Evolutionary conservation across 2,329 filamentous ascomycete species (phyloP).

Genomic region (Rhytidhysteron rufulum): DNA sequence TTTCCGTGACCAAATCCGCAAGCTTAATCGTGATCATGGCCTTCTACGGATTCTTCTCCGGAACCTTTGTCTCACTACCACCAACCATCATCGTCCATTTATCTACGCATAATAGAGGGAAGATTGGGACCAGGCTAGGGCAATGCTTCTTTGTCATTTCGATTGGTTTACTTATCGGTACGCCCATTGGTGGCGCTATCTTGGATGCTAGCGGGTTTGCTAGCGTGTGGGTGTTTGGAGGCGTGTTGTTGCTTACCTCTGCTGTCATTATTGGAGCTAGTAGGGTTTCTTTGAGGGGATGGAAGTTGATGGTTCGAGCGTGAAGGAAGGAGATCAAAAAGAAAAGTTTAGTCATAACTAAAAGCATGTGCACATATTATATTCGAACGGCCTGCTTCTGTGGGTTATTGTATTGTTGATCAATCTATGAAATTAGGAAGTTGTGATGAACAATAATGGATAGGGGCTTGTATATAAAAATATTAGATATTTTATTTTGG

Average conservation of each 20-base stretch:
- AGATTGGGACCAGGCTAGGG: conserved; percentile 52
- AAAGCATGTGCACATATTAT: too few relatives aligned
- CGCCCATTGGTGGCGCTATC: conserved; percentile 56
- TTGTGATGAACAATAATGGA: too few relatives aligned
- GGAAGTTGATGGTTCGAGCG: conserved; percentile 2
- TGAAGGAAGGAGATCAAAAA: too few relatives aligned
- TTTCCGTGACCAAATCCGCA: conserved; percentile 29
- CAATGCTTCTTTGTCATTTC: conserved; percentile 52
- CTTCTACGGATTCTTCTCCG: conserved; percentile 49
- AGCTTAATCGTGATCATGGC: conserved; percentile 40
- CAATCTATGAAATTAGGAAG: too few relatives aligned
- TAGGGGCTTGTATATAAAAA: too few relatives aligned
- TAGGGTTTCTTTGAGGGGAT: background rate
- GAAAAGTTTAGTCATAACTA: too few relatives aligned
- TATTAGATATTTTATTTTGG: too few relatives aligned
- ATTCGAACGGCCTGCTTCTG: too few relatives aligned
- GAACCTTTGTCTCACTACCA: conserved; percentile 44
- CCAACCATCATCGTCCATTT: conserved; percentile 45
- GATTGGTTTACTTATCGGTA: conserved; percentile 53
- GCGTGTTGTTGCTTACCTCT: conserved; percentile 15
- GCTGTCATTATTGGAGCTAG: conserved; percentile 1
- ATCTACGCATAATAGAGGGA: conserved; percentile 38
- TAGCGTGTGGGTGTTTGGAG: conserved; percentile 44
- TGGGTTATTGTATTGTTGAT: too few relatives aligned
- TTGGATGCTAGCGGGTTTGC: conserved; percentile 42